Percentiles rank a stretch among this genome's conserved stretches.
These are phyloP conservation scores for Metarhizium album DNA, from an alignment of 2,329 filamentous ascomycete species.

Conservation along the genomic window DNA sequence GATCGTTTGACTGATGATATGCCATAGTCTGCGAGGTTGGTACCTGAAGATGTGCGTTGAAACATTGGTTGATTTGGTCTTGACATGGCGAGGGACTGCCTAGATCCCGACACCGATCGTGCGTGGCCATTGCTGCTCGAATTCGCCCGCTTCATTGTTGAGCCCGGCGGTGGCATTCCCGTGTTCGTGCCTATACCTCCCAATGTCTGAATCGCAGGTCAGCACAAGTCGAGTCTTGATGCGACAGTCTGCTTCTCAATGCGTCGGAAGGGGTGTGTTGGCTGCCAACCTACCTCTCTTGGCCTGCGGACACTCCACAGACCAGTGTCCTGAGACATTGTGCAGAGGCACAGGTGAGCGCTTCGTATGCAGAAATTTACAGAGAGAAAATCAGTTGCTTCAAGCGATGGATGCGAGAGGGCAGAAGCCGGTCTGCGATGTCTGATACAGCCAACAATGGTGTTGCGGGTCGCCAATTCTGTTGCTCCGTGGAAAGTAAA, in stretches of 20 bases:
- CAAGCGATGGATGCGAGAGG: background rate
- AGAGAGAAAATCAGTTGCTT: background rate
- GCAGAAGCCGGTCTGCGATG: background rate
- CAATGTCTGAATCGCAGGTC: conserved; percentile 53
- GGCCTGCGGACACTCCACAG: conserved; percentile 87
- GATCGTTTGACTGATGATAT: conserved; percentile 77
- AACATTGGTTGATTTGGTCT: conserved; percentile 83
- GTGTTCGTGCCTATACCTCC: conserved; percentile 75
- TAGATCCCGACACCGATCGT: conserved; percentile 72
- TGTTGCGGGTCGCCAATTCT: conserved; percentile 8
- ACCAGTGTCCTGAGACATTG: conserved; percentile 78
- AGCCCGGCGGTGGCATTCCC: conserved; percentile 79
- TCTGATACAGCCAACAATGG: background rate
- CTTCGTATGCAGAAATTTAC: background rate
- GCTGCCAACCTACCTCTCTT: conserved; percentile 58
- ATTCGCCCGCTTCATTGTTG: conserved; percentile 86
- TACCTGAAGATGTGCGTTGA: conserved; percentile 71
- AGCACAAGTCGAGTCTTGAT: conserved; percentile 2
- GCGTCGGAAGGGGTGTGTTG: background rate
- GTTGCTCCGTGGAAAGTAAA: conserved; percentile 35
- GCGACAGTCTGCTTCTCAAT: conserved; percentile 8
- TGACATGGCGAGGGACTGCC: conserved; percentile 74
- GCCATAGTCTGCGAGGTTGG: conserved; percentile 67
- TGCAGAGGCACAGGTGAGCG: conserved; percentile 8
- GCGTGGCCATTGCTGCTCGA: conserved; percentile 62